Percentiles rank a stretch among this genome's conserved stretches.
Evolutionary conservation across 2,329 filamentous ascomycete genomes (phyloP).

Genomic region (Shiraia sp.): DNA sequence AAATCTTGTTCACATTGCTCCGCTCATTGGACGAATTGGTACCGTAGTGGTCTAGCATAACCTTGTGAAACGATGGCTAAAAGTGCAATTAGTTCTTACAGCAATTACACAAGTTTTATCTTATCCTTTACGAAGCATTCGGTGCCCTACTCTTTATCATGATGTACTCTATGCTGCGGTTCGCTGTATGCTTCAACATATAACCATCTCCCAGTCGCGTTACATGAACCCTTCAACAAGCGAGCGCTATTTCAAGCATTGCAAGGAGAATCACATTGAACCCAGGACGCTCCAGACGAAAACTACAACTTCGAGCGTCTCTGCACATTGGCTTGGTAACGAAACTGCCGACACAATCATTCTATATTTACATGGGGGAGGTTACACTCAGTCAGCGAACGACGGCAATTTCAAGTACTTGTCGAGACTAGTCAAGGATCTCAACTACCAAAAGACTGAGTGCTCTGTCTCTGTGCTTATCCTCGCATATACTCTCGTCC

Average conservation of each 20-base stretch:
- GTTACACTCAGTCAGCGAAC: conserved; percentile 20
- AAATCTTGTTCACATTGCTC: not conserved
- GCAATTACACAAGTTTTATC: conserved; percentile 15
- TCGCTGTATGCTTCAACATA: conserved; percentile 14
- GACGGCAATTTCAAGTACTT: conserved; percentile 14
- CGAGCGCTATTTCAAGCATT: conserved; percentile 15
- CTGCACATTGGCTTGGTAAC: conserved; percentile 29
- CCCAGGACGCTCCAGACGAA: conserved; percentile 14
- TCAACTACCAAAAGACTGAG: conserved; percentile 6
- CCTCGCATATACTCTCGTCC: conserved; percentile 24
- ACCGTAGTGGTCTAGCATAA: not conserved
- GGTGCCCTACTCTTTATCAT: conserved; percentile 13
- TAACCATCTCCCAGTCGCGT: conserved; percentile 25
- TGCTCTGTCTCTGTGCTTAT: conserved; percentile 20
- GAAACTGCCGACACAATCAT: conserved; percentile 22
- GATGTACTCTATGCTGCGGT: conserved; percentile 23
- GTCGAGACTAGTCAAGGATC: conserved; percentile 10
- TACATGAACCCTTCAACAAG: conserved; percentile 20
- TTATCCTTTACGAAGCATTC: conserved; percentile 18
- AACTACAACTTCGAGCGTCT: conserved; percentile 5
- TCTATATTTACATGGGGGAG: conserved; percentile 29
- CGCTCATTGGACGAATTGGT: conserved; percentile 5
- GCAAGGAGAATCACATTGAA: conserved; percentile 10
- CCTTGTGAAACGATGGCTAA: conserved; percentile 1
- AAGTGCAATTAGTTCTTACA: conserved; percentile 8